Base-by-base conservation (phyloP, 2,329 filamentous ascomycete genomes). In the Parascedosporium putredinis region DNA sequence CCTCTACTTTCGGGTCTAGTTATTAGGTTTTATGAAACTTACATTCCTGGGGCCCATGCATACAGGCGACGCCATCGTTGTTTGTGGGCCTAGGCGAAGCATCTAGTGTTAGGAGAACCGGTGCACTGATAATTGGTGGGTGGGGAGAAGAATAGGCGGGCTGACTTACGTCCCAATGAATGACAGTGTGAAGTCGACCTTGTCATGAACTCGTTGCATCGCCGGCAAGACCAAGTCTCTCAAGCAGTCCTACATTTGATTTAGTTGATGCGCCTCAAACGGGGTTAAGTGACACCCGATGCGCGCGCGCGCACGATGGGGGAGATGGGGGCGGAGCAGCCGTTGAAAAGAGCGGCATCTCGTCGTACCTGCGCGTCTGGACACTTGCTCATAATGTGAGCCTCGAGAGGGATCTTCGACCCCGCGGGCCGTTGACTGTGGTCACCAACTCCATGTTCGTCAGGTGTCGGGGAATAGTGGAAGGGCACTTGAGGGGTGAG, bases 301-400 rank as follows among this genome's bases (percentile, higher is more conserved):
- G n/a, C n/a, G n/a, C n/a, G n/a, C n/a, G n/a, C n/a, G n/a, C 23
- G 23, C 29, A 45, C 43, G 51, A 44, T 33, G 48, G 14, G 49
- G 10, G 40, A 27, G 50, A 16, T 24, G 23, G n/a, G 25, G 9
- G 31, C 25, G 31, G 45, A 33, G 12, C 25, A 20, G 18, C 3
- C 2, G 38, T 22, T 16, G 38, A 9, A 43, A n/a, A 43, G 27
- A n/a, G n/a, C n/a, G n/a, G n/a, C n/a, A n/a, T n/a, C n/a, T n/a
- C 34, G 24, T 53, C 67, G 9, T 60, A 78, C 76, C 64, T 75
- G 77, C 2, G 93, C 89, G 66, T 98, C 93, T 0, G 91, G 90
- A 60, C 93, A 98, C 74, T 97, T 96, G 69, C 83, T 87, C 84
- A 97, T 98, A 58, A 97, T 93, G 65, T 97, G 91, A 50, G 88